These are phyloP conservation scores for Davidsoniella australis DNA, from an alignment of 2,329 filamentous ascomycete species.

Conservation along the genomic window DNA sequence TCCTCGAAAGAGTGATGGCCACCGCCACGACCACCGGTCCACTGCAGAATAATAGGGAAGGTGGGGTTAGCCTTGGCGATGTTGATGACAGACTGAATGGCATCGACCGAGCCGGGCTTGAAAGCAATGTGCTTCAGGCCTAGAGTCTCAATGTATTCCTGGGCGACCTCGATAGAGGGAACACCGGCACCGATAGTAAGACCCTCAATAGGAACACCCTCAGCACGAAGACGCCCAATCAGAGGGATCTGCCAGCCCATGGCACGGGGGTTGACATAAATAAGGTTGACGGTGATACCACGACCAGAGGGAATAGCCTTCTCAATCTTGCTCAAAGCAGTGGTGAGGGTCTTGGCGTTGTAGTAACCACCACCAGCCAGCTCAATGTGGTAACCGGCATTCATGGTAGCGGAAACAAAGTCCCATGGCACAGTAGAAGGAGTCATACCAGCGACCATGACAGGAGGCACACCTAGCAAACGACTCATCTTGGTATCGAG, in stretches of 20 bases:
- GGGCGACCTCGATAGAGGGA: slow-evolving; percentile 79
- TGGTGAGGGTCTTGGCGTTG: slow-evolving; percentile 64
- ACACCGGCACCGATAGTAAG: slow-evolving; percentile 87
- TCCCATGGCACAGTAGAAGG: slow-evolving; percentile 79
- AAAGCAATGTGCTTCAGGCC: slow-evolving; percentile 87
- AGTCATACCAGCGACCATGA: slow-evolving; percentile 91
- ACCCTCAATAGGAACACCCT: slow-evolving; percentile 82
- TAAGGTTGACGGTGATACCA: slow-evolving; percentile 77
- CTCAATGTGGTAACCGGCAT: slow-evolving; percentile 87
- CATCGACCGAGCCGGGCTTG: slow-evolving; percentile 80
- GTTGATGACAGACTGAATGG: slow-evolving; percentile 78
- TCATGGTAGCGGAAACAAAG: slow-evolving; percentile 84
- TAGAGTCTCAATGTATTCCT: slow-evolving; percentile 85
- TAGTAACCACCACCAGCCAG: slow-evolving; percentile 82
- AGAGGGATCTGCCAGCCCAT: slow-evolving; percentile 90
- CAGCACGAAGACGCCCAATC: slow-evolving; percentile 59
- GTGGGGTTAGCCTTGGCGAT: slow-evolving; percentile 86
- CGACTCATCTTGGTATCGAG: slow-evolving; percentile 95
- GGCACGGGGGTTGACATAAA: slow-evolving; percentile 76
- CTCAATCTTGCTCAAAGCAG: slow-evolving; percentile 71
- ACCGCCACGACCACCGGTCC: slow-evolving; percentile 86
- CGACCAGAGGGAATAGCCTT: slow-evolving; percentile 67
- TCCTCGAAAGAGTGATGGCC: slow-evolving; percentile 92
- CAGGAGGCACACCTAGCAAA: slow-evolving; percentile 64
- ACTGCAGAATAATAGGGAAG: slow-evolving; percentile 86